Base-by-base conservation (phyloP, 805 yeast genomes). In the Sugiyamaella mastotermitis region DNA sequence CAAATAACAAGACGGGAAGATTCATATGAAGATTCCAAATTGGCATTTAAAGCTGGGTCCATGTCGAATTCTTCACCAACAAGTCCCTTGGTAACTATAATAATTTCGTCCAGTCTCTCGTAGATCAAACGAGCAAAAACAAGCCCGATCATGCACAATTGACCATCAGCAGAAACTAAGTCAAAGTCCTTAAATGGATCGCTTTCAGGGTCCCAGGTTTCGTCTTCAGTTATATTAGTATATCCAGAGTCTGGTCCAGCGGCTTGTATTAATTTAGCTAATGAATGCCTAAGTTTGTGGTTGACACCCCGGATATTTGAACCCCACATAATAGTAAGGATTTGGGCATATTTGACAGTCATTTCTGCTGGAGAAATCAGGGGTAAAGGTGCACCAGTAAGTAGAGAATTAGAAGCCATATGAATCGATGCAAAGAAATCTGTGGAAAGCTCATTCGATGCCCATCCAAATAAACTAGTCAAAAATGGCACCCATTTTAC, bases 21-120 rank as follows among this genome's bases (percentile, higher is more conserved):
- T n/a, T 27, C 30, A 10, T 27, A 27, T 13, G 14, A 14, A 27
- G 9, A 14, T 6, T 27, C 30, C 18, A 27, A 10, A 27, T 27
- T 17, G 14, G 30, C 14, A 13, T 14, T 17, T 7, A 27, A 27
- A 11, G 9, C 30, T 6, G 30, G 30, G 20, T 51, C 52, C 6
- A 45, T 38, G 15, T 55, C 60, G 41, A 47, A 59, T 19, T 51
- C 49, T 41, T 60, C 65, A 5, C 65, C 65, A 3, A 60, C 65
- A 9, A 60, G 49, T 14, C 52, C 56, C 40, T 60, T 60, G 21
- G 53, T 52, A 6, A 54, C 40, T 15, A 56, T 23, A 38, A 56
- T 37, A 3, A 55, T 33, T 10, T 53, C 59, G 37, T 60, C 64
- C 5, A 59, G 31, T 5, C 62, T 46, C 37, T 57, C 56, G 30